Percentiles rank a stretch among this genome's conserved stretches.
These are phyloP conservation scores for Vitis labrusca DNA, from an alignment of 164 flowering plant genomes.

Conservation along the genomic window DNA sequence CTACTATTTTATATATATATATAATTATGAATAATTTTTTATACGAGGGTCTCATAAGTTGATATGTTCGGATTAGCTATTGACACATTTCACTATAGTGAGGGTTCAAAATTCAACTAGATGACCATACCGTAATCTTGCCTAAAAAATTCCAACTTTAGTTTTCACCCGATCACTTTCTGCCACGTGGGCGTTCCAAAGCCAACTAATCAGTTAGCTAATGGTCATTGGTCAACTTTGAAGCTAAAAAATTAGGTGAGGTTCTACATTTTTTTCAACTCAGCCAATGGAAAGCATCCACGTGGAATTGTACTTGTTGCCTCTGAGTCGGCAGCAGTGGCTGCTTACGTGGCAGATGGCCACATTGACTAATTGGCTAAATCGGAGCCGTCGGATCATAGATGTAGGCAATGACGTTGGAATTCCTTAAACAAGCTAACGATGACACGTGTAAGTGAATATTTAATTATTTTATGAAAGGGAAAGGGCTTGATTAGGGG, in stretches of 20 bases:
- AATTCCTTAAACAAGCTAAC: slow-evolving; percentile 15
- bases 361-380: background rate
- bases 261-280: background rate
- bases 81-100: no score
- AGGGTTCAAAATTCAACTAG: background rate
- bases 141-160: background rate
- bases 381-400: slow-evolving; percentile 15
- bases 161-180: background rate
- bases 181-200: slow-evolving; percentile 14
- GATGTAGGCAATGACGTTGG: slow-evolving; percentile 18
- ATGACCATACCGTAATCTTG: slow-evolving; percentile 16
- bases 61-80: no score
- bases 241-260: background rate
- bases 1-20: no score
- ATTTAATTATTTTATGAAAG: slow-evolving; percentile 7
- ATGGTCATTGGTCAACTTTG: background rate
- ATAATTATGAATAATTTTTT: no score
- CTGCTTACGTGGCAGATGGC: slow-evolving; percentile 14
- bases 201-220: background rate
- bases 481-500: slow-evolving; percentile 5
- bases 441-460: slow-evolving; percentile 11
- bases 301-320: slow-evolving; percentile 6
- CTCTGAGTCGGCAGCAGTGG: slow-evolving; percentile 18
- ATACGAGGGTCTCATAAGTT: no score
- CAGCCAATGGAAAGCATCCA: slow-evolving; percentile 14